Conservation (phyloP, 2,329 filamentous ascomycete genomes). For the Colletotrichum paranaense region DNA sequence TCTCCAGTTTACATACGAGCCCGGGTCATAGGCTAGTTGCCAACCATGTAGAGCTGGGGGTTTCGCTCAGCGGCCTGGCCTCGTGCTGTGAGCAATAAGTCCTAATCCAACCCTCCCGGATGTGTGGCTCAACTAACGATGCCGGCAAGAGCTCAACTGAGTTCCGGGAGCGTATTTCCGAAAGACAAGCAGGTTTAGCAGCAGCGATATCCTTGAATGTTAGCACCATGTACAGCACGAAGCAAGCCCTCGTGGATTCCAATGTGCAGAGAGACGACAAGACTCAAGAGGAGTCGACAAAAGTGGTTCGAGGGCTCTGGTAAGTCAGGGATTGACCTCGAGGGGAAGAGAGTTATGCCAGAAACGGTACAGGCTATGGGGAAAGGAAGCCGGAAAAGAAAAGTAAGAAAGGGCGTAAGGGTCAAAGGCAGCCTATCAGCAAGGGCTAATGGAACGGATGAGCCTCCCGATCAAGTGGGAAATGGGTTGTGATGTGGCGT, state of each 20-base stretch:
- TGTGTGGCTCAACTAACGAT: background rate
- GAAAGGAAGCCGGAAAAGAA: background rate
- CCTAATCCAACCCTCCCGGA: background rate
- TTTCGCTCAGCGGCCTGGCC: background rate
- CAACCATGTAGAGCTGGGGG: background rate
- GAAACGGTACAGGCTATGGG: background rate
- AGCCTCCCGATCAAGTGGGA: slow-evolving; percentile 15
- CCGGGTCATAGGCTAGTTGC: background rate
- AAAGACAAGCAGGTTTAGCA: background rate
- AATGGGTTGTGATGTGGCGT: slow-evolving; percentile 19
- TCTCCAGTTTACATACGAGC: background rate
- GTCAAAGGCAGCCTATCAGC: background rate
- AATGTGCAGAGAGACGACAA: background rate
- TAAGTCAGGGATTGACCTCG: background rate
- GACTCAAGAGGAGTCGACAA: background rate
- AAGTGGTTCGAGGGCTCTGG: background rate
- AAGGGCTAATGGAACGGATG: slow-evolving; percentile 7
- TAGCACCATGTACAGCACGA: background rate
- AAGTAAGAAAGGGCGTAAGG: background rate
- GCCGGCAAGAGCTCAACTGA: background rate
- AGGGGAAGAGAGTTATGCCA: background rate
- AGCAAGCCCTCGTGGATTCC: background rate
- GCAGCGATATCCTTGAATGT: background rate
- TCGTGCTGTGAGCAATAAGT: background rate
- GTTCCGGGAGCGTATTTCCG: background rate